phyloP scores from a whole-genome alignment of 768 basidiomycete species.

The Strobilomyces confusus region DNA sequence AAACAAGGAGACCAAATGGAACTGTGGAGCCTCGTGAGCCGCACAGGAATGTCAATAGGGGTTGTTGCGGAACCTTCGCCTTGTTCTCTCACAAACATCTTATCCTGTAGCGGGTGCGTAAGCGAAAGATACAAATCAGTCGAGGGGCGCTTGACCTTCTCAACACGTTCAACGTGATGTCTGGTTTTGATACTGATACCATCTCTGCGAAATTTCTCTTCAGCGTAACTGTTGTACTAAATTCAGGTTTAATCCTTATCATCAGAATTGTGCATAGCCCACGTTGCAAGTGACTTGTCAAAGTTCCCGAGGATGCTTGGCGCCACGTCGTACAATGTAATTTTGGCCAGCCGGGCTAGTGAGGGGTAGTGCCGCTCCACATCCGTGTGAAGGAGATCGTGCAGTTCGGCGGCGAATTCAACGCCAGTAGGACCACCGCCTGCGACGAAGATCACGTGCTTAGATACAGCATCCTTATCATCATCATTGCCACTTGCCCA shows the following conservation, averaged over 20 bases:
- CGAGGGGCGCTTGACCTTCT: conserved; percentile 38
- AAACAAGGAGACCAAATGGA: conserved; percentile 78
- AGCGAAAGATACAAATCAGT: conserved; percentile 9
- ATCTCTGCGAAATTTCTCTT: conserved; percentile 66
- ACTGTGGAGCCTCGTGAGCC: conserved; percentile 39
- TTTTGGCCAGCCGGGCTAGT: conserved; percentile 60
- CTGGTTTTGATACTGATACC: conserved; percentile 70
- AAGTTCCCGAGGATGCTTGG: conserved; percentile 72
- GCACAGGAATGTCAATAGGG: conserved; percentile 3
- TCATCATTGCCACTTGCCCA: conserved; percentile 51
- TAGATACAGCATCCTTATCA: conserved; percentile 1
- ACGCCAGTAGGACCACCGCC: conserved; percentile 79
- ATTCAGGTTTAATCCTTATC: conserved; percentile 2
- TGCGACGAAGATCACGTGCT: conserved; percentile 21
- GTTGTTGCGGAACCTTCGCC: conserved; percentile 51
- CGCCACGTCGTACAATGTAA: conserved; percentile 81
- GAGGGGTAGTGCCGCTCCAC: conserved; percentile 57
- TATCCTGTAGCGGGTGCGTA: conserved; percentile 41
- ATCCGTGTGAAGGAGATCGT: conserved; percentile 72
- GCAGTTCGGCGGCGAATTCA: conserved; percentile 80
- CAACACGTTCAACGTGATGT: conserved; percentile 70
- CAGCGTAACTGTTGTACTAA: conserved; percentile 49
- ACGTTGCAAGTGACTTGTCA: conserved; percentile 63
- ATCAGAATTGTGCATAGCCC: conserved; percentile 15
- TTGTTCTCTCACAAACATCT: conserved; percentile 64